A percentile compares a stretch with the other conserved stretches of the same genome.
Evolutionary conservation across 2,329 filamentous ascomycete species (phyloP).

Genomic region (Pseudogymnoascus sp.): DNA sequence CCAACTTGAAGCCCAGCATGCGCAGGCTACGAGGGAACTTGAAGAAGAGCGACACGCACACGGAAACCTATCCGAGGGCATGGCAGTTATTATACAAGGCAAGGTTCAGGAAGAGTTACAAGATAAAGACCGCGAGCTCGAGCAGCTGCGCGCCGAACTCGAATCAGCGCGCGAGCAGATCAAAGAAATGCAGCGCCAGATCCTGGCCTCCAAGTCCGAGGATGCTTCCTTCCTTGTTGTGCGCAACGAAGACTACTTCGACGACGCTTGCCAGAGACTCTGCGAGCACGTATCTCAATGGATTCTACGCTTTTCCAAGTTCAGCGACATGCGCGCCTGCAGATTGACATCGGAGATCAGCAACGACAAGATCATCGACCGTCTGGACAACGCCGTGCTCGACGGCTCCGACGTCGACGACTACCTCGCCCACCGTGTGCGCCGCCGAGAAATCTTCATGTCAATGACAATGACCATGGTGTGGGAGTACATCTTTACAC

Average conservation of each 20-base stretch:
- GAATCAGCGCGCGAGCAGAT: conserved; percentile 61
- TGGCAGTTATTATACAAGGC: conserved; percentile 54
- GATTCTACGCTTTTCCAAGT: conserved; percentile 96
- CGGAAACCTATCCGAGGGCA: conserved; percentile 51
- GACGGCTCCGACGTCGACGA: conserved; percentile 89
- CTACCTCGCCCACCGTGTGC: conserved; percentile 81
- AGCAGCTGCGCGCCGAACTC: conserved; percentile 67
- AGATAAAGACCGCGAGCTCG: conserved; percentile 79
- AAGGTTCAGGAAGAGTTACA: conserved; percentile 60
- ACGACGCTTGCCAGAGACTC: conserved; percentile 85
- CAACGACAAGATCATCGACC: conserved; percentile 88
- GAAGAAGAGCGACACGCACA: conserved; percentile 60
- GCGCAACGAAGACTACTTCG: conserved; percentile 90
- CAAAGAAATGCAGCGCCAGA: conserved; percentile 49
- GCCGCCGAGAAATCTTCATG: conserved; percentile 92
- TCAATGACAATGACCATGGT: conserved; percentile 98
- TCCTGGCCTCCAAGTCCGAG: conserved; percentile 50
- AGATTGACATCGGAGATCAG: conserved; percentile 76
- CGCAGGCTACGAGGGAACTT: conserved; percentile 60
- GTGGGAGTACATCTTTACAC: conserved; percentile 97
- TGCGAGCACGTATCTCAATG: conserved; percentile 96
- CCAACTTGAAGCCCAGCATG: conserved; percentile 60
- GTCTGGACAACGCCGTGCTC: conserved; percentile 87
- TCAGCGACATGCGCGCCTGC: conserved; percentile 86
- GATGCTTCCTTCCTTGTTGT: conserved; percentile 70